Conservation (phyloP, 345 rosid genomes). For the Populus tremula region DNA sequence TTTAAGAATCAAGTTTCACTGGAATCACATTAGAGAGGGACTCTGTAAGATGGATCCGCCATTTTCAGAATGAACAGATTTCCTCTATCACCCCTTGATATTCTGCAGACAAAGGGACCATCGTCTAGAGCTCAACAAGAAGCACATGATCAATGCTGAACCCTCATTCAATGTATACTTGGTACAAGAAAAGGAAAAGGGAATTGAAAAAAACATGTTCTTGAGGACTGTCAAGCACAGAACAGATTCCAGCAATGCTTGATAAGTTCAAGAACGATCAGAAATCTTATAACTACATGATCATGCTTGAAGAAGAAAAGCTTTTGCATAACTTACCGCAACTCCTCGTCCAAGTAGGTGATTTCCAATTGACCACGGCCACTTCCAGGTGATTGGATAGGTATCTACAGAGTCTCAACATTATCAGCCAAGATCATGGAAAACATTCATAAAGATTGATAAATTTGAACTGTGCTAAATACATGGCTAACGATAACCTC, state of each 20-base stretch:
- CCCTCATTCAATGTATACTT: too few relatives aligned
- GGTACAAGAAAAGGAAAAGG: too few relatives aligned
- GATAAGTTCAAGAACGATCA: too few relatives aligned
- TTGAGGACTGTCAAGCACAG: too few relatives aligned
- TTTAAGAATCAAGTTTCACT: neutral
- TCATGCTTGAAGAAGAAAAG: neutral
- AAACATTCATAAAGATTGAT: neutral
- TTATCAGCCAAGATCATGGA: neutral
- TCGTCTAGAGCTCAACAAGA: neutral
- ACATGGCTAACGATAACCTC: too few relatives aligned
- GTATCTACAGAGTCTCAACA: slow-evolving; percentile 20
- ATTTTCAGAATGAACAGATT: slow-evolving; percentile 44
- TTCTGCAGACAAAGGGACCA: slow-evolving; percentile 18
- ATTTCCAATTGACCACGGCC: slow-evolving; percentile 48
- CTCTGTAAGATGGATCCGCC: slow-evolving; percentile 42
- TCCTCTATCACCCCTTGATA: slow-evolving; percentile 42
- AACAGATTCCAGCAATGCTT: too few relatives aligned
- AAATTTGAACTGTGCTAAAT: neutral
- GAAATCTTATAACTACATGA: too few relatives aligned
- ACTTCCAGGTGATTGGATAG: slow-evolving; percentile 37
- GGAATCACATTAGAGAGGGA: slow-evolving; percentile 17
- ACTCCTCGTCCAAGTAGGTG: slow-evolving; percentile 44
- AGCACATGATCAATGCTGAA: too few relatives aligned
- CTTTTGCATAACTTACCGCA: slow-evolving; percentile 24
- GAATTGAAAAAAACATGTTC: too few relatives aligned